Evolutionary conservation across 2,329 filamentous ascomycete genomes (phyloP).

Genomic region (Xylaria polymorpha): DNA sequence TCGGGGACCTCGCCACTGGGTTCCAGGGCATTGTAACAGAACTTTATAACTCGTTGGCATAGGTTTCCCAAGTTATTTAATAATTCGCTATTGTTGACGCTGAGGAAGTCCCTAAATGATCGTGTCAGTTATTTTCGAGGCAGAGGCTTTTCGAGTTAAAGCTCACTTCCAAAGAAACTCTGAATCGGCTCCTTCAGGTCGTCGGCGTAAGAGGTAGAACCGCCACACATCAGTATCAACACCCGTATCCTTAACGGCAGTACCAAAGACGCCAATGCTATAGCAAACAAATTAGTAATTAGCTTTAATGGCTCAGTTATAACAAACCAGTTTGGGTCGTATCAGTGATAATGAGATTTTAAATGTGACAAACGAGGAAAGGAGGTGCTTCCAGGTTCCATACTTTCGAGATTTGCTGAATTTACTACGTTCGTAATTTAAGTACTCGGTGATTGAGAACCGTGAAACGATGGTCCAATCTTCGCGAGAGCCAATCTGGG

Average conservation of each 20-base stretch:
- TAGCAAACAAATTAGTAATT: slow-evolving; percentile 14
- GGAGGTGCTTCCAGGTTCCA: not conserved
- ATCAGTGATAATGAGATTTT: not conserved
- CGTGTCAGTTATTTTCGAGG: slow-evolving; percentile 29
- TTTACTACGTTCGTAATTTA: slow-evolving; percentile 66
- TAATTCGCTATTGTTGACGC: slow-evolving; percentile 90
- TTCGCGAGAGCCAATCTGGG: slow-evolving; percentile 84
- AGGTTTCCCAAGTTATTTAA: slow-evolving; percentile 77
- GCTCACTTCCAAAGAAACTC: slow-evolving; percentile 83
- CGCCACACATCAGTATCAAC: slow-evolving; percentile 90
- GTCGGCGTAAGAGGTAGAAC: slow-evolving; percentile 87
- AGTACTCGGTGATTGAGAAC: slow-evolving; percentile 87
- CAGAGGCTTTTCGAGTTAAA: slow-evolving; percentile 12
- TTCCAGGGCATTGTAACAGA: slow-evolving; percentile 58
- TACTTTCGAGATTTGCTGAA: slow-evolving; percentile 83
- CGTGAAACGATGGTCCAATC: slow-evolving; percentile 92
- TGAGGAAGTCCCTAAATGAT: slow-evolving; percentile 70
- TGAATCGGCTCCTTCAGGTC: slow-evolving; percentile 86
- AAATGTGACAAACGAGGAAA: not conserved
- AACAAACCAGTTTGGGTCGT: not conserved
- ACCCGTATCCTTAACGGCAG: slow-evolving; percentile 87
- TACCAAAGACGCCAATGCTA: slow-evolving; percentile 76
- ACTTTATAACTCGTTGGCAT: slow-evolving; percentile 64
- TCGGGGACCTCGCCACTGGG: slow-evolving; percentile 35
- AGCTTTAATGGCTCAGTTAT: not conserved